Percentiles rank a stretch among this genome's conserved stretches.
Evolutionary conservation across 1,284 basidiomycete species (phyloP).

Genomic region (Volvariella surrecta): DNA sequence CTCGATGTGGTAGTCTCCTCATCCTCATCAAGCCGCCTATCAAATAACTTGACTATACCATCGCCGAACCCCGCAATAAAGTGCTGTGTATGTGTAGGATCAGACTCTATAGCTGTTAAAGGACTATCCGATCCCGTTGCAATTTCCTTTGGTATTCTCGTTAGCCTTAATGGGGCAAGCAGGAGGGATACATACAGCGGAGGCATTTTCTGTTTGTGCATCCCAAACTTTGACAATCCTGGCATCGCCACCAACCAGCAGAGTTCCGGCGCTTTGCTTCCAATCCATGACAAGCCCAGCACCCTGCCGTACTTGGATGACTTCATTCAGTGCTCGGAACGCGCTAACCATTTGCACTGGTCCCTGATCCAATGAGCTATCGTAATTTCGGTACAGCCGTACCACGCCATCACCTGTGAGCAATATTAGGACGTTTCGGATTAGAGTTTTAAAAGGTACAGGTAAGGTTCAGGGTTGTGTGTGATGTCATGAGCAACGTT

Average conservation of each 20-base stretch:
- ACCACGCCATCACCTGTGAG: conserved; percentile 81
- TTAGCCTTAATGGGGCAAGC: neutral
- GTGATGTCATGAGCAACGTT: too few species aligned
- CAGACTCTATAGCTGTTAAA: conserved; percentile 80
- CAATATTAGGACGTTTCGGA: neutral
- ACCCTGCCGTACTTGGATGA: conserved; percentile 65
- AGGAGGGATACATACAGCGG: neutral
- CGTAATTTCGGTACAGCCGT: conserved; percentile 88
- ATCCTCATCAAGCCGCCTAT: conserved; percentile 81
- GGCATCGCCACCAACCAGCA: conserved; percentile 89
- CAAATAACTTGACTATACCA: conserved; percentile 87
- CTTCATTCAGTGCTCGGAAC: conserved; percentile 84
- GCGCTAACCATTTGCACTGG: conserved; percentile 85
- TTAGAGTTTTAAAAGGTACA: conserved; percentile 2
- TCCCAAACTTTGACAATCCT: conserved; percentile 92
- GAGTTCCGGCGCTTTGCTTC: conserved; percentile 83
- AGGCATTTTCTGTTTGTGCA: conserved; percentile 77
- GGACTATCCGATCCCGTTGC: conserved; percentile 88
- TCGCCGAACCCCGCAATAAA: conserved; percentile 93
- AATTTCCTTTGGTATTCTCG: conserved; percentile 50
- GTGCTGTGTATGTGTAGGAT: conserved; percentile 70
- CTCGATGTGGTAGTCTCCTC: conserved; percentile 68
- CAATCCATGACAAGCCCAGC: conserved; percentile 88
- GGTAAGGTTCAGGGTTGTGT: too few species aligned
- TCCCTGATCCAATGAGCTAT: conserved; percentile 53